These are phyloP conservation scores for Puccinia horiana DNA, from an alignment of 1,284 basidiomycete species.

Conservation along the genomic window DNA sequence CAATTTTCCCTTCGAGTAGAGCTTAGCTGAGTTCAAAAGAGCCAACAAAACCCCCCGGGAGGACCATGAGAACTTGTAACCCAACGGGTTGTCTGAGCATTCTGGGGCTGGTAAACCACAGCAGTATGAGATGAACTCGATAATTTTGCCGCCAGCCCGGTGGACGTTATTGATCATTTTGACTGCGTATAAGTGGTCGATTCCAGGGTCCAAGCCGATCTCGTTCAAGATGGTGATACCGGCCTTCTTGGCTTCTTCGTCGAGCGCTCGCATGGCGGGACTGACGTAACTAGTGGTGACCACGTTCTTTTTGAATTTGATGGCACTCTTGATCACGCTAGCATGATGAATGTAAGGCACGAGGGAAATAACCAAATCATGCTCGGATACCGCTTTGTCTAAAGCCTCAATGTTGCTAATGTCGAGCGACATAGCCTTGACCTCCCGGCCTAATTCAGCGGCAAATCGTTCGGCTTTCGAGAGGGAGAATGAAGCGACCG, in stretches of 20 bases:
- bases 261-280: conserved; percentile 84
- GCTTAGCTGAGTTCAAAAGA: conserved; percentile 87
- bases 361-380: conserved; percentile 93
- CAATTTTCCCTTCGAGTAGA: conserved; percentile 69
- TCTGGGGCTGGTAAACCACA: conserved; percentile 91
- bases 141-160: conserved; percentile 84
- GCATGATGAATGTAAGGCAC: conserved; percentile 95
- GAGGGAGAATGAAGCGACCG: conserved; percentile 85
- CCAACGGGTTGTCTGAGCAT: conserved; percentile 88
- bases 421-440: conserved; percentile 72
- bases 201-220: conserved; percentile 90
- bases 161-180: conserved; percentile 96
- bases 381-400: conserved; percentile 75
- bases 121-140: conserved; percentile 89
- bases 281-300: conserved; percentile 94
- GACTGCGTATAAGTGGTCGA: conserved; percentile 76
- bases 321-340: conserved; percentile 88
- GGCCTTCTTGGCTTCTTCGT: conserved; percentile 78
- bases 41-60: conserved; percentile 94
- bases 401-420: conserved; percentile 74
- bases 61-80: conserved; percentile 99
- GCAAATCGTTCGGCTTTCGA: conserved; percentile 71
- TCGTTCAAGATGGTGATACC: conserved; percentile 97
- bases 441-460: conserved; percentile 70
- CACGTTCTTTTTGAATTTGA: conserved; percentile 90